Conservation (phyloP, 2,329 filamentous ascomycete species). For the Beauveria australis region DNA sequence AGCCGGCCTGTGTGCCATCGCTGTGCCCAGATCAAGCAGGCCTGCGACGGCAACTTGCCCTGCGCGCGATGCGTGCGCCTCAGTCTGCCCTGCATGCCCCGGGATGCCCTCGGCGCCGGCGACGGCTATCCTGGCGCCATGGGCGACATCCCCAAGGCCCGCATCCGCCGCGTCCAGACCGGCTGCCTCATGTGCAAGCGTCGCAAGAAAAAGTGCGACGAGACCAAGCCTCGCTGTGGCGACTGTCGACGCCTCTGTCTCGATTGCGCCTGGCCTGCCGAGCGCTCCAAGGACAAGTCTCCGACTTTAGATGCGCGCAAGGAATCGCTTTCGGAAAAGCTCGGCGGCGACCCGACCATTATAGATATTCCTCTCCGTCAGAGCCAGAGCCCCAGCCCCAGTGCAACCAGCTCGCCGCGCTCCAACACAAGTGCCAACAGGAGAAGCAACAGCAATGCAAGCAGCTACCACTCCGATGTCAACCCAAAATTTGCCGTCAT, state of each 20-base stretch:
- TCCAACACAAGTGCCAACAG: constrained; percentile 14
- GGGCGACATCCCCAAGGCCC: constrained; percentile 23
- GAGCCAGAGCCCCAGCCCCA: constrained; percentile 15
- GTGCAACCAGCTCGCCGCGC: constrained; percentile 1
- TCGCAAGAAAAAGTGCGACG: constrained; percentile 41
- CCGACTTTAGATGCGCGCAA: background rate
- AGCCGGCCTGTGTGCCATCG: constrained; percentile 24
- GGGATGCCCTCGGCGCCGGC: constrained; percentile 15
- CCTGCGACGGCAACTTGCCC: constrained; percentile 25
- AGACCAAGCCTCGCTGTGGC: constrained; percentile 33
- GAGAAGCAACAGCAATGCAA: constrained; percentile 14
- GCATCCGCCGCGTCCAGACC: constrained; percentile 27
- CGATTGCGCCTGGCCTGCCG: constrained; percentile 24
- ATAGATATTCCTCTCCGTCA: constrained; percentile 17
- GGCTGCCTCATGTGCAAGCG: constrained; percentile 37
- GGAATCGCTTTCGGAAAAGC: background rate
- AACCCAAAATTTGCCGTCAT: background rate
- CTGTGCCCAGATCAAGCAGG: constrained; percentile 29
- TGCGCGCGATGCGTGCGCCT: constrained; percentile 26
- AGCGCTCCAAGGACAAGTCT: constrained; percentile 14
- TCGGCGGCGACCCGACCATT: constrained; percentile 1
- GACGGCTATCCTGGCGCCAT: background rate
- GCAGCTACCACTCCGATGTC: constrained; percentile 8
- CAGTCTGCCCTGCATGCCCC: constrained; percentile 24
- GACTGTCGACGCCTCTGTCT: constrained; percentile 29